Evolutionary conservation across 176 grass and related monocot species (phyloP).

Genomic region (Carex scoparia): DNA sequence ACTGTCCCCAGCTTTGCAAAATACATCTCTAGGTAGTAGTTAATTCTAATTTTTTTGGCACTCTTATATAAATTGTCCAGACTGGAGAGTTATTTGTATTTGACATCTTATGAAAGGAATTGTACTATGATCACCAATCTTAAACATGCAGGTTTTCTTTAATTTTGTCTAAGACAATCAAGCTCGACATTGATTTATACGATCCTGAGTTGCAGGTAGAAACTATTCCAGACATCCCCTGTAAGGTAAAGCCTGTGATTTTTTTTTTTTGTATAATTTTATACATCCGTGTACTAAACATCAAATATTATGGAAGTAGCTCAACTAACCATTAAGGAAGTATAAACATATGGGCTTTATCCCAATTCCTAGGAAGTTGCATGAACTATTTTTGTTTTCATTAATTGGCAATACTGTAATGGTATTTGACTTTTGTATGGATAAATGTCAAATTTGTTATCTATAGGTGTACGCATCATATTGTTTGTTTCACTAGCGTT

Average conservation of each 20-base stretch:
- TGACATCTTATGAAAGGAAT: not conserved
- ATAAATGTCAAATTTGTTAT: not conserved
- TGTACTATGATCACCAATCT: not conserved
- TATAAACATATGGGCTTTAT: too few relatives aligned
- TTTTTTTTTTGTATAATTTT: too few relatives aligned
- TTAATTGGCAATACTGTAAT: not conserved
- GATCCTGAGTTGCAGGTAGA: slow-evolving; percentile 22
- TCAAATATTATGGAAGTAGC: too few relatives aligned
- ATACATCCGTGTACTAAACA: too few relatives aligned
- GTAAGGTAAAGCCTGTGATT: slow-evolving; percentile 33
- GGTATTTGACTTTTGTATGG: not conserved
- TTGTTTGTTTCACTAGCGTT: not conserved
- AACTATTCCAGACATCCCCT: slow-evolving; percentile 47
- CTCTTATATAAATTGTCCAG: not conserved
- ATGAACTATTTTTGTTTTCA: too few relatives aligned
- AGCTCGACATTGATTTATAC: slow-evolving; percentile 40
- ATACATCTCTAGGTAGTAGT: slow-evolving; percentile 53
- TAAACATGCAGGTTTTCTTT: slow-evolving; percentile 53
- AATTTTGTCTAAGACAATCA: slow-evolving; percentile 78
- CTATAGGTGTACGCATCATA: not conserved
- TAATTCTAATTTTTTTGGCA: not conserved
- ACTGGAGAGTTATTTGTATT: not conserved
- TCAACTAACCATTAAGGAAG: too few relatives aligned
- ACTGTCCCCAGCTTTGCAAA: slow-evolving; percentile 46
- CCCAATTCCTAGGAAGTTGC: too few relatives aligned